Evolutionary conservation across 1,284 basidiomycete species (phyloP).

Genomic region (Butyriboletus pseudospeciosus): DNA sequence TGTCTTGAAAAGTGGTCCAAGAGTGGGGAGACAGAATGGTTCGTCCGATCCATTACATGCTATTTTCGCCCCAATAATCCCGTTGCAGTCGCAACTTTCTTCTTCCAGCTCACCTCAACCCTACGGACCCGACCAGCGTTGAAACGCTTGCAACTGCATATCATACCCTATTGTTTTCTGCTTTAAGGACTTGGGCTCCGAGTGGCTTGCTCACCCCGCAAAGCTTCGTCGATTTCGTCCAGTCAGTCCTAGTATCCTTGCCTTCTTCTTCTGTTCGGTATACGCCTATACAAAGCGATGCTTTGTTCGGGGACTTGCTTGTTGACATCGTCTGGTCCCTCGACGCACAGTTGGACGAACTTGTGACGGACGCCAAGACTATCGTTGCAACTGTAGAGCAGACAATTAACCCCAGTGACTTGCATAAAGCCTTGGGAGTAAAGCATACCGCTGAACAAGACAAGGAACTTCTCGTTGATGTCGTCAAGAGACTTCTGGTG

Average conservation of each 20-base stretch:
- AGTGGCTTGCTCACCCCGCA: conserved; percentile 43
- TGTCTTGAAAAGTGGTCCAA: conserved; percentile 51
- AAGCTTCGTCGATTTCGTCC: conserved; percentile 57
- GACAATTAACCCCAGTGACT: conserved; percentile 6
- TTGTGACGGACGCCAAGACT: conserved; percentile 50
- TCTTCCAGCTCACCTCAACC: conserved; percentile 52
- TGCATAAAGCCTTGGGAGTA: conserved; percentile 36
- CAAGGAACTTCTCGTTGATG: conserved; percentile 52
- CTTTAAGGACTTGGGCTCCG: conserved; percentile 52
- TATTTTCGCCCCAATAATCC: conserved; percentile 12
- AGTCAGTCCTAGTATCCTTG: conserved; percentile 53
- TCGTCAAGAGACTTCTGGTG: conserved; percentile 66
- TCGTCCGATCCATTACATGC: conserved; percentile 20
- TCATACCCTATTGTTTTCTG: conserved; percentile 59
- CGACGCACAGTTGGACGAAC: conserved; percentile 70
- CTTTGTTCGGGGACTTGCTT: conserved; percentile 59
- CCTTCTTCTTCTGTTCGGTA: conserved; percentile 56
- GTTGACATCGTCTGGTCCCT: conserved; percentile 77
- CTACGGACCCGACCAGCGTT: conserved; percentile 45
- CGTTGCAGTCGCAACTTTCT: conserved; percentile 53
- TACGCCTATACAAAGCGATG: conserved; percentile 36
- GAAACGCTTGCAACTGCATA: conserved; percentile 61
- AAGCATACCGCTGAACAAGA: conserved; percentile 57
- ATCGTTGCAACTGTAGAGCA: conserved; percentile 20
- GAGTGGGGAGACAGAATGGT: conserved; percentile 63